Base-by-base conservation (phyloP, 2,329 filamentous ascomycete species). In the Nemania serpens region DNA sequence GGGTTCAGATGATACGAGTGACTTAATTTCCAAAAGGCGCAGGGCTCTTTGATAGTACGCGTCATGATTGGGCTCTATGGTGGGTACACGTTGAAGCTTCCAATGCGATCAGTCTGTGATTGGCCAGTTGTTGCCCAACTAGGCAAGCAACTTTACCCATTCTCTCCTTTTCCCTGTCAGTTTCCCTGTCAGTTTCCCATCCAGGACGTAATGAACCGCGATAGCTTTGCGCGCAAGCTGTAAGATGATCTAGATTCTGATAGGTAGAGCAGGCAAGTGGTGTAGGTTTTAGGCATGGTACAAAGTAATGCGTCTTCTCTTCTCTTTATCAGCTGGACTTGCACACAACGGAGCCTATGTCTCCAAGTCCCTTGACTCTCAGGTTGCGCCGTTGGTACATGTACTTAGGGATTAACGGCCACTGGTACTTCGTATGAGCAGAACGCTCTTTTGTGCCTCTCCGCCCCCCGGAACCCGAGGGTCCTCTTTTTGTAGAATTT, bases 61-160 rank as follows among this genome's bases (percentile, higher is more conserved):
- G 70, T 71, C 68, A 68, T 69, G 66, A 72, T 72, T 72, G 70
- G 70, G 53, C 48, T 59, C 54, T 18, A 15, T 55, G 46, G 58
- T 68, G 65, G 64, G 37, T 58, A 59, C 59, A 17, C 22, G n/a
- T 64, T 53, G 61, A 64, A 66, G 64, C 60, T 69, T 58, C 61
- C 56, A 64, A 70, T 73, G 71, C 71, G 71, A 66, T 73, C 70
- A 37, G 51, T 17, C 59, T 66, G 33, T 73, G 68, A 72, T 73
- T 73, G 70, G 71, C 53, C 62, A 46, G 47, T n/a, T 45, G 37
- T 12, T 51, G 61, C 55, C 61, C 58, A 60, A 68, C 69, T 66
- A 62, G 69, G 64, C 69, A 68, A 60, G 59, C 59, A 62, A 33
- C 63, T 58, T 55, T 61, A 45, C 42, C 29, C 50, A 34, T 54